phyloP scores from a whole-genome alignment of 352 stramenopile genomes.

The Globisporangium camurandrum region DNA sequence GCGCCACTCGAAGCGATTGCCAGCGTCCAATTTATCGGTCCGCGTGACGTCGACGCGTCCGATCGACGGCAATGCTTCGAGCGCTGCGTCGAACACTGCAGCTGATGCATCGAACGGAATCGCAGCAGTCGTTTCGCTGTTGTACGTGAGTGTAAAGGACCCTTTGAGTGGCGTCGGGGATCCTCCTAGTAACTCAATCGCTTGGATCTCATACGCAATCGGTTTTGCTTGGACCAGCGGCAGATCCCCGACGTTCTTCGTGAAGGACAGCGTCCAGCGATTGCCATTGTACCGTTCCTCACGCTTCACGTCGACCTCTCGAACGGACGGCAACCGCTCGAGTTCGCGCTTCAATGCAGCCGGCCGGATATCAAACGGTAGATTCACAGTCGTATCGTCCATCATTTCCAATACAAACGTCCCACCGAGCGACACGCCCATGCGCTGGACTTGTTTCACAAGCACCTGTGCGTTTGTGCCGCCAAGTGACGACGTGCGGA shows the following conservation, averaged over 20 bases:
- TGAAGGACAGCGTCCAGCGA: conserved; percentile 95
- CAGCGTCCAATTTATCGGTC: conserved; percentile 49
- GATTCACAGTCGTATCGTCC: conserved; percentile 85
- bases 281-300: conserved; percentile 78
- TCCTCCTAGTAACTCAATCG: conserved; percentile 87
- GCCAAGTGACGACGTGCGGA: conserved; percentile 37
- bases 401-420: conserved; percentile 93
- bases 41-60: conserved; percentile 87
- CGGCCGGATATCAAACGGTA: conserved; percentile 88
- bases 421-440: conserved; percentile 79
- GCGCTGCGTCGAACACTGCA: conserved; percentile 75
- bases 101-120: conserved; percentile 87
- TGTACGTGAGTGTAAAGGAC: conserved; percentile 83
- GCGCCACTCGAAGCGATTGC: conserved; percentile 88
- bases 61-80: conserved; percentile 86
- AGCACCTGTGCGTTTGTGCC: conserved; percentile 49
- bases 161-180: conserved; percentile 90
- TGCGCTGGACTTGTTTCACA: conserved; percentile 64
- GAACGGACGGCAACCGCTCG: conserved; percentile 52
- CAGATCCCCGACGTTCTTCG: conserved; percentile 92
- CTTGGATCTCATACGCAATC: conserved; percentile 91
- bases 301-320: conserved; percentile 63
- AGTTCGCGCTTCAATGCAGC: conserved; percentile 79
- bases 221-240: conserved; percentile 82
- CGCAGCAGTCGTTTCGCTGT: conserved; percentile 52